These are phyloP conservation scores for Tricholomella constricta DNA, from an alignment of 768 basidiomycete genomes.

Conservation along the genomic window DNA sequence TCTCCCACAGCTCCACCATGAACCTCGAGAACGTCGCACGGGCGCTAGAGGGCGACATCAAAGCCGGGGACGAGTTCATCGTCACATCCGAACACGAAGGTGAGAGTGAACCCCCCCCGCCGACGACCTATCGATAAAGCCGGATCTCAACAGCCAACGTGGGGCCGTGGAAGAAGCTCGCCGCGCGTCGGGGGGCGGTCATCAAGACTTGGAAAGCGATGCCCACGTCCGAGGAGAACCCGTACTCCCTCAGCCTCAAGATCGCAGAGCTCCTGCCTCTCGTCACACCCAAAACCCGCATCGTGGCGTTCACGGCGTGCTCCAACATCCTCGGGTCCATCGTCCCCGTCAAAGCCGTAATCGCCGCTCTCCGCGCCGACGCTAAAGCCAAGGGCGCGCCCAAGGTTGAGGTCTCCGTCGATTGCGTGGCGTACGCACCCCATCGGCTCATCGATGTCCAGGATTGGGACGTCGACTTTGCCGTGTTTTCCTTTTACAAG, in stretches of 20 bases:
- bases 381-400: slow-evolving; percentile 53
- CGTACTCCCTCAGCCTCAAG: slow-evolving; percentile 62
- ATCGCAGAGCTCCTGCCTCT: slow-evolving; percentile 61
- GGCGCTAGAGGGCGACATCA: slow-evolving; percentile 55
- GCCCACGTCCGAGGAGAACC: slow-evolving; percentile 53
- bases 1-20: slow-evolving; percentile 67
- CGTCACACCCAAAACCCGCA: slow-evolving; percentile 63
- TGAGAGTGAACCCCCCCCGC: slow-evolving; percentile 36
- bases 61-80: slow-evolving; percentile 71
- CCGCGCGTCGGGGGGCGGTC: slow-evolving; percentile 51
- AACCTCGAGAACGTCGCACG: slow-evolving; percentile 70
- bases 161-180: slow-evolving; percentile 78
- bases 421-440: slow-evolving; percentile 81
- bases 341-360: slow-evolving; percentile 59
- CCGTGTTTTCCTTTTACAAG: slow-evolving; percentile 77
- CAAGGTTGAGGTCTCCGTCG: slow-evolving; percentile 69
- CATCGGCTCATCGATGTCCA: slow-evolving; percentile 71
- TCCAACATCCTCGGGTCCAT: slow-evolving; percentile 76
- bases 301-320: slow-evolving; percentile 73
- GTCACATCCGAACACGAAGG: slow-evolving; percentile 83
- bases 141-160: slow-evolving; percentile 68
- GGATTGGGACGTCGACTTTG: slow-evolving; percentile 78
- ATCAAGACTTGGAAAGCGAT: slow-evolving; percentile 63
- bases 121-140: no score
- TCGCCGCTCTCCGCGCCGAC: slow-evolving; percentile 49